Evolutionary conservation across 2,329 filamentous ascomycete species (phyloP).

Genomic region (Exserohilum turcica): DNA sequence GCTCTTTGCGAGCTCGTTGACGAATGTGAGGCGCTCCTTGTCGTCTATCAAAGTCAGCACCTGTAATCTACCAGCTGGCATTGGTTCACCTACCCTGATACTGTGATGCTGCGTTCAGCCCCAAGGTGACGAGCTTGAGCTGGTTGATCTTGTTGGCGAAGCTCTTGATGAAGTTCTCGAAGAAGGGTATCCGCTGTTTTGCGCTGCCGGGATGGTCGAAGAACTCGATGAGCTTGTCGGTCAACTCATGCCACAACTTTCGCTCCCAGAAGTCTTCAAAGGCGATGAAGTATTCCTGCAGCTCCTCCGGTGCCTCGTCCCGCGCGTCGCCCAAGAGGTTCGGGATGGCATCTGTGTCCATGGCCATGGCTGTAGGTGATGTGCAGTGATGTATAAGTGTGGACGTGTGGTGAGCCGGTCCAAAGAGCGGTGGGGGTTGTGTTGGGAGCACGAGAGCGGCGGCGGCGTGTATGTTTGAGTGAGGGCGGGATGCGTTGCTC

Average conservation of each 20-base stretch:
- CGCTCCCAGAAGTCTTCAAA: constrained; percentile 98
- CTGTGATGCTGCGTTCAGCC: constrained; percentile 83
- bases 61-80: neutral
- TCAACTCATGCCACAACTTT: constrained; percentile 99
- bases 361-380: constrained; percentile 51
- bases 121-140: constrained; percentile 91
- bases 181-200: constrained; percentile 83
- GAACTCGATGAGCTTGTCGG: constrained; percentile 83
- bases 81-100: constrained; percentile 71
- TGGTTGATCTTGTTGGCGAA: constrained; percentile 99
- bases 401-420: neutral
- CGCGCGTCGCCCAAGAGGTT: constrained; percentile 92
- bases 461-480: constrained; percentile 16
- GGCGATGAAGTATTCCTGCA: constrained; percentile 84
- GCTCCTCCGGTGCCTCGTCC: constrained; percentile 82
- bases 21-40: constrained; percentile 81
- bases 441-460: constrained; percentile 7
- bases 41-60: constrained; percentile 66
- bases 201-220: constrained; percentile 83
- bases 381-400: neutral
- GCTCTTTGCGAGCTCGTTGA: constrained; percentile 80
- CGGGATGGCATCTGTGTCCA: constrained; percentile 86
- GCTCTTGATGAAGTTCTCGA: constrained; percentile 91
- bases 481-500: constrained; percentile 29
- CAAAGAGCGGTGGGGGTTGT: constrained; percentile 2